These are phyloP conservation scores for Exophiala lecanii-corni DNA, from an alignment of 2,329 filamentous ascomycete species.

Conservation along the genomic window DNA sequence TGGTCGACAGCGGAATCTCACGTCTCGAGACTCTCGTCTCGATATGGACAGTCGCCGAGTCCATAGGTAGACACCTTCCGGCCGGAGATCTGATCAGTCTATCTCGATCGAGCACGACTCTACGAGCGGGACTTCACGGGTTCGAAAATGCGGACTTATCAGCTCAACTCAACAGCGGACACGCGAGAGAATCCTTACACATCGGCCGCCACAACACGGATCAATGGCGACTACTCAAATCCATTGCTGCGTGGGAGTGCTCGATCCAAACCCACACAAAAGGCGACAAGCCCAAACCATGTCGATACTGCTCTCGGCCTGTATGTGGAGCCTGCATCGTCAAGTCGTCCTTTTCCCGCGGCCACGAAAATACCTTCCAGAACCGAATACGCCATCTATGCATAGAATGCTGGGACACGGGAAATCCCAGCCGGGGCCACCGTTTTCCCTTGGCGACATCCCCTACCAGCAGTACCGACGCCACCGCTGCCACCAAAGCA, in stretches of 20 bases:
- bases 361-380: conserved; percentile 29
- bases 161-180: background rate
- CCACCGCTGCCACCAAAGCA: background rate
- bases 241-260: conserved; percentile 25
- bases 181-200: conserved; percentile 23
- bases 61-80: conserved; percentile 25
- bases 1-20: no score
- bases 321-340: conserved; percentile 32
- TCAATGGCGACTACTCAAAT: conserved; percentile 31
- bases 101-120: conserved; percentile 25
- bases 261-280: conserved; percentile 27
- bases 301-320: conserved; percentile 30
- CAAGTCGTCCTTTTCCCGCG: conserved; percentile 27
- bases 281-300: conserved; percentile 25
- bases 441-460: conserved; percentile 23
- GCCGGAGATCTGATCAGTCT: conserved; percentile 30
- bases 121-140: conserved; percentile 29
- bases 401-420: conserved; percentile 28
- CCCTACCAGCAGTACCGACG: background rate
- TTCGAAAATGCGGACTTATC: conserved; percentile 15
- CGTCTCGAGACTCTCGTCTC: conserved; percentile 27
- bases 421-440: conserved; percentile 25
- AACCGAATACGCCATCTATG: conserved; percentile 31
- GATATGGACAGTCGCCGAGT: conserved; percentile 29
- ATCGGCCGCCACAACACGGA: conserved; percentile 30